These are phyloP conservation scores for Coccomyxa sp. DNA, from an alignment of 139 green algal genomes.

Conservation along the genomic window DNA sequence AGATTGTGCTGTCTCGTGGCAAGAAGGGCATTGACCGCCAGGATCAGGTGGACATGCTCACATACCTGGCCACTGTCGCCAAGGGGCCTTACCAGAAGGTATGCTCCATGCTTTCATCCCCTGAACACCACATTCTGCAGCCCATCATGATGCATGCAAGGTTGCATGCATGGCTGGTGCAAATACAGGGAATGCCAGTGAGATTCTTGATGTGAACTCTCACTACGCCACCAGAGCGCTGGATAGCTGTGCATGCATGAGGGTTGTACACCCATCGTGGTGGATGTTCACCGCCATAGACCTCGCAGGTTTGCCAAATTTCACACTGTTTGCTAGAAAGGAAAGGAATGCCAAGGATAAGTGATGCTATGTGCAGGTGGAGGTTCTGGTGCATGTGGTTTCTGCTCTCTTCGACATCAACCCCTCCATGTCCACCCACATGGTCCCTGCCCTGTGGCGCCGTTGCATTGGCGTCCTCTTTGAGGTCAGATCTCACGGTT, in stretches of 20 bases:
- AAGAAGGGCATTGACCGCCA: conserved; percentile 84
- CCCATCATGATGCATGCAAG: too few relatives aligned
- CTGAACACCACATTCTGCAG: too few relatives aligned
- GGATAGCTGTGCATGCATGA: too few relatives aligned
- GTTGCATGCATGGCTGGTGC: too few relatives aligned
- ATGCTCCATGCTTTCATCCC: background rate
- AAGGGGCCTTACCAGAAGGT: conserved; percentile 77
- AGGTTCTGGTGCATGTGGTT: conserved; percentile 74
- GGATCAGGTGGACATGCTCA: conserved; percentile 92
- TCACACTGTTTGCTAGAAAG: too few relatives aligned
- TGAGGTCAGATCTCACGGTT: conserved; percentile 13
- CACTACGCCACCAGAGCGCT: too few relatives aligned
- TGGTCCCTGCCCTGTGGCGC: conserved; percentile 80
- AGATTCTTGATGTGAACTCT: too few relatives aligned
- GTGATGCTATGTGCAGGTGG: conserved; percentile 32
- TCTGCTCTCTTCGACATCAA: conserved; percentile 94
- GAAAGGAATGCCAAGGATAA: background rate
- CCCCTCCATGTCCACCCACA: conserved; percentile 69
- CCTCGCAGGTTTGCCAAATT: too few relatives aligned
- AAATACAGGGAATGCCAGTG: too few relatives aligned
- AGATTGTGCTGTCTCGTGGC: conserved; percentile 81
- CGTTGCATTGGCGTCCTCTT: conserved; percentile 65
- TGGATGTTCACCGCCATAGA: too few relatives aligned
- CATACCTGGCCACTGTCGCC: conserved; percentile 79
- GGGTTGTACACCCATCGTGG: too few relatives aligned